phyloP scores from a whole-genome alignment of 169 alveolate species.

The Eimeria mitis region DNA sequence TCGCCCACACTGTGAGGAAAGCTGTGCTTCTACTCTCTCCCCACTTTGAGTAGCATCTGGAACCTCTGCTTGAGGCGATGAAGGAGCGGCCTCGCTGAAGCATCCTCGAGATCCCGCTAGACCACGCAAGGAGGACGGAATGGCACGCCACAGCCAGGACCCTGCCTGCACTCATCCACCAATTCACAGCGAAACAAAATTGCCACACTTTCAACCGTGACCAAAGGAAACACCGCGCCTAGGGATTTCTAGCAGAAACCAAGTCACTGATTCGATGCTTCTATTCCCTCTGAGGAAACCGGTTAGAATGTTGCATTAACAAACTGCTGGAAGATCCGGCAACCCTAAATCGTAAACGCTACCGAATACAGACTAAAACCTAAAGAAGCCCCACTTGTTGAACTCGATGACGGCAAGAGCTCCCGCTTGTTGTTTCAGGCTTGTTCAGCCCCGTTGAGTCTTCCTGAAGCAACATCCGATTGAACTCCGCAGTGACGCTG shows the following conservation, averaged over 20 bases:
- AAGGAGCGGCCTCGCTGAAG: background rate
- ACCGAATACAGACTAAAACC: background rate
- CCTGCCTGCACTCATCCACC: slow-evolving; percentile 58
- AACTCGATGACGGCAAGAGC: slow-evolving; percentile 62
- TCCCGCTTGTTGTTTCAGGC: slow-evolving; percentile 1
- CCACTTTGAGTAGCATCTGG: background rate
- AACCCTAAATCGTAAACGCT: background rate
- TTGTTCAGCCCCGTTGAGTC: background rate
- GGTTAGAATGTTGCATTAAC: background rate
- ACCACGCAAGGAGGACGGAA: slow-evolving; percentile 61
- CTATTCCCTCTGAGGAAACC: no score
- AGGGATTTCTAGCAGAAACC: background rate
- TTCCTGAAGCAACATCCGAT: slow-evolving; percentile 12
- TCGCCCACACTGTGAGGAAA: background rate
- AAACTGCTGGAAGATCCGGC: background rate
- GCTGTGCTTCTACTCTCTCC: background rate
- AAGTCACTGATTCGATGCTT: background rate
- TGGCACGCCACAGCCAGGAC: slow-evolving; percentile 73
- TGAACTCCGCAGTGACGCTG: slow-evolving; percentile 36
- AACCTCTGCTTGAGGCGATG: background rate
- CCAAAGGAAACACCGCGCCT: background rate
- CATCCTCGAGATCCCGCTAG: slow-evolving; percentile 56
- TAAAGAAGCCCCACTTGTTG: slow-evolving; percentile 39
- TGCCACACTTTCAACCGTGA: background rate
- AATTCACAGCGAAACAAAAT: background rate